phyloP scores from a whole-genome alignment of 2,329 filamentous ascomycete genomes.

The Fusarium annulatum region DNA sequence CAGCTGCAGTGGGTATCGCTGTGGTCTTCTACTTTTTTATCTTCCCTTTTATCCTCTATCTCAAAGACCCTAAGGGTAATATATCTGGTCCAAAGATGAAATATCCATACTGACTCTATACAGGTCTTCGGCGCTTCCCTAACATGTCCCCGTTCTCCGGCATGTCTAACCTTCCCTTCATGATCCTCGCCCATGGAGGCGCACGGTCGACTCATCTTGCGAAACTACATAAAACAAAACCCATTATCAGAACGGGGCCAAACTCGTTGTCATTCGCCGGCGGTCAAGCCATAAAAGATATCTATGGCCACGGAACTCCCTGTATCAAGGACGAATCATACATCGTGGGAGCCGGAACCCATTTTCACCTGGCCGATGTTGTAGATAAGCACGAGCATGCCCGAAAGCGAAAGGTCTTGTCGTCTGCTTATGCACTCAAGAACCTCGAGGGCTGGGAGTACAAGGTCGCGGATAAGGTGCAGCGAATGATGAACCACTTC shows the following conservation, averaged over 20 bases:
- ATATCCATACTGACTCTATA: background rate
- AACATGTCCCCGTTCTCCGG: conserved; percentile 38
- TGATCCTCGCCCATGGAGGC: conserved; percentile 26
- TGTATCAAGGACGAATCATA: conserved; percentile 63
- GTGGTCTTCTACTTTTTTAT: conserved; percentile 24
- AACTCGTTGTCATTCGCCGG: conserved; percentile 42
- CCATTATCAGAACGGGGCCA: conserved; percentile 43
- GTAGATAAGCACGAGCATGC: conserved; percentile 63
- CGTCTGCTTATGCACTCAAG: conserved; percentile 63
- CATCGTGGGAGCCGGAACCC: conserved; percentile 55
- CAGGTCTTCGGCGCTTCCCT: conserved; percentile 25
- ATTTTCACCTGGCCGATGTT: conserved; percentile 64
- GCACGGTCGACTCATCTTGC: conserved; percentile 49
- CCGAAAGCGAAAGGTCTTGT: conserved; percentile 61
- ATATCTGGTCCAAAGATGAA: too few relatives aligned
- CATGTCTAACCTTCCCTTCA: conserved; percentile 24
- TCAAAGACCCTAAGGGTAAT: conserved; percentile 50
- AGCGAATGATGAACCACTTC: conserved; percentile 56
- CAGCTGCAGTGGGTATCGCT: conserved; percentile 10
- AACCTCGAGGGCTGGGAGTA: conserved; percentile 66
- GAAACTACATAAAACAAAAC: conserved; percentile 58
- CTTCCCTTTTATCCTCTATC: conserved; percentile 24
- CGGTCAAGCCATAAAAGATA: conserved; percentile 43
- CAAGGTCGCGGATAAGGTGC: conserved; percentile 64
- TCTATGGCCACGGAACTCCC: conserved; percentile 59